Base-by-base conservation (phyloP, 1,139 yeast genomes). In the Yamadazyma triangularis region DNA sequence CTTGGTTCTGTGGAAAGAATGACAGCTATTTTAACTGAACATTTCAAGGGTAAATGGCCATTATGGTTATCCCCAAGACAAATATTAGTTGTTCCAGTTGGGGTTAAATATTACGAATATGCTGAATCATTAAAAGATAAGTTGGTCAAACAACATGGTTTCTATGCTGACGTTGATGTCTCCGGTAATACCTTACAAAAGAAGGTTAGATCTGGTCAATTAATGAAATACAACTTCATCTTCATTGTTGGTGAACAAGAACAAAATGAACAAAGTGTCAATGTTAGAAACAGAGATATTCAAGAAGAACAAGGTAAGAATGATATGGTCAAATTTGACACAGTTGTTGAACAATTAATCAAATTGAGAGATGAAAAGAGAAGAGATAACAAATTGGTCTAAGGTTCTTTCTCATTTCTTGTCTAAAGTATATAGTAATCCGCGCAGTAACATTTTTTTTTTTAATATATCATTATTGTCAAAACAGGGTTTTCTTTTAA, bases 11-110 rank as follows among this genome's bases (percentile, higher is more conserved):
- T 91, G 33, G 98, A 91, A 71, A 83, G 98, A 73, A 88, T 91
- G 95, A 83, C 95, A 45, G 97, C 96, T 40, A 87, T 91, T 50
- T 78, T 91, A 61, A 88, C 95, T 38, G 98, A 91, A 61, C 97
- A 91, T 65, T 89, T 72, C 66, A 94, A 89, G 56, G 98, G 98
- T 53, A 88, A 86, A 60, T 89, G 97, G 97, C 98, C 98, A 51
- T 83, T 91, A 74, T 91, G 98, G 98, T 72, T 91, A 52, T 88
- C 96, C 20, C 98, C 98, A 52, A 84, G 97, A 72, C 98, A 91
- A 66, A 72, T 88, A 35, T 70, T 88, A 53, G 91, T 91, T 51
- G 89, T 91, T 21, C 98, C 98, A 47, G 95, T 91, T 49, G 96
- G 96, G 51, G 93, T 85, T 43, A 86, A 86, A 59, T 89, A 82